Base-by-base conservation (phyloP, 768 basidiomycete species). In the Boletus bicolor region DNA sequence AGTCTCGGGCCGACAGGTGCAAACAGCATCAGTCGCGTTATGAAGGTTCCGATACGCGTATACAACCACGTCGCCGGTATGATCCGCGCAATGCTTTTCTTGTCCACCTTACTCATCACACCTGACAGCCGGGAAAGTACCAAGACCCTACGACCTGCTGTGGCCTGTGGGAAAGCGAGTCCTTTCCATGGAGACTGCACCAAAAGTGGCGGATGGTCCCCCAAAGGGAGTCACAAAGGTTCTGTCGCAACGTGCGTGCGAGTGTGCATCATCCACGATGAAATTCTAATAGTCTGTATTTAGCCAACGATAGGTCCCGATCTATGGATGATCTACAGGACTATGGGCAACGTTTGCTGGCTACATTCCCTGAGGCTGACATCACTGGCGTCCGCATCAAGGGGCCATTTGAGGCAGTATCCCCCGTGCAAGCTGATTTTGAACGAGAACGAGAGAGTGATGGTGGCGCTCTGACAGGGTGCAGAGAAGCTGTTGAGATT, bases 41-140 rank as follows among this genome's bases (percentile, higher is more conserved):
- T 96, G 87, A 90, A 89, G 49, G 88, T 98, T 1, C 96, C 96
- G 0, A 87, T 99, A 44, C 76, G 93, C 24, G 78, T 98, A 6
- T 98, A 97, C 73, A 94, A 92, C 55, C 78, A 94, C 60, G 90
- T 97, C 54, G 75, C 82, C 44, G 83, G 94, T 93, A 61, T 48
- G 85, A 30, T 8, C 36, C 54, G 14, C 34, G 10, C 26, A 38
- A 24, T 10, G 50, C 45, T 42, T 36, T 28, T 35, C 47, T 19
- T 28, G 41, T 37, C 60, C 21, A 28, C 47, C 55, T 43, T 59
- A 53, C 45, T 41, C 41, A 48, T 17, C 30, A 14, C 43, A 12
- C 35, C 56, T 10, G 34, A 19, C 57, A 84, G 83, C 85, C 12
- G 81, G 81, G 11, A 76, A 79, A 26, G 76, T 79, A 1, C 75